A percentile compares a stretch with the other conserved stretches of the same genome.
Evolutionary conservation across 106 monocot species (phyloP).

Genomic region (Triglochin maritima): DNA sequence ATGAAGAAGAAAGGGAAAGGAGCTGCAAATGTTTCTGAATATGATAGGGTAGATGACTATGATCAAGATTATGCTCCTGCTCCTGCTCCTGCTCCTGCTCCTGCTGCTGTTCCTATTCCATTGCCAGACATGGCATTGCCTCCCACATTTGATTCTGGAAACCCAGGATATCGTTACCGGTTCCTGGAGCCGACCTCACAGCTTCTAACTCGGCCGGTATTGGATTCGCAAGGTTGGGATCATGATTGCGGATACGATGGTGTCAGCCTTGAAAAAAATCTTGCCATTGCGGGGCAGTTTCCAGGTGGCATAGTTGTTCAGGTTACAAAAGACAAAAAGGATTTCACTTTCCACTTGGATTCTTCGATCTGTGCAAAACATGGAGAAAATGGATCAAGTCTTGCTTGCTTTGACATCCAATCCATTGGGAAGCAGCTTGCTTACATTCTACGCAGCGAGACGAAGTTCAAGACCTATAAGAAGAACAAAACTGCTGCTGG

Average conservation of each 20-base stretch:
- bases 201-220: constrained; percentile 66
- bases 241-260: constrained; percentile 96
- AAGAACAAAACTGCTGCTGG: constrained; percentile 82
- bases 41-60: constrained; percentile 41
- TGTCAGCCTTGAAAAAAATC: constrained; percentile 73
- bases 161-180: constrained; percentile 67
- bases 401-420: constrained; percentile 86
- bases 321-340: constrained; percentile 92
- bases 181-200: constrained; percentile 83
- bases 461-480: constrained; percentile 75
- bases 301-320: constrained; percentile 58
- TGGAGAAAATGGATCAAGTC: constrained; percentile 65
- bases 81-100: constrained; percentile 44
- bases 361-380: constrained; percentile 74
- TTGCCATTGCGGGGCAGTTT: constrained; percentile 46
- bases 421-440: constrained; percentile 70
- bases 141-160: constrained; percentile 73
- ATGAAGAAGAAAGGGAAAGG: constrained; percentile 58
- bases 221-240: constrained; percentile 91
- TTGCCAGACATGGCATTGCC: constrained; percentile 91
- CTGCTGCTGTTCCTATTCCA: constrained; percentile 59
- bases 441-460: constrained; percentile 65
- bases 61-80: constrained; percentile 64
- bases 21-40: constrained; percentile 12
- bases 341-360: constrained; percentile 77